These are phyloP conservation scores for Acanthamoeba sp. DNA, from an alignment of 208 protist genomes.

Conservation along the genomic window DNA sequence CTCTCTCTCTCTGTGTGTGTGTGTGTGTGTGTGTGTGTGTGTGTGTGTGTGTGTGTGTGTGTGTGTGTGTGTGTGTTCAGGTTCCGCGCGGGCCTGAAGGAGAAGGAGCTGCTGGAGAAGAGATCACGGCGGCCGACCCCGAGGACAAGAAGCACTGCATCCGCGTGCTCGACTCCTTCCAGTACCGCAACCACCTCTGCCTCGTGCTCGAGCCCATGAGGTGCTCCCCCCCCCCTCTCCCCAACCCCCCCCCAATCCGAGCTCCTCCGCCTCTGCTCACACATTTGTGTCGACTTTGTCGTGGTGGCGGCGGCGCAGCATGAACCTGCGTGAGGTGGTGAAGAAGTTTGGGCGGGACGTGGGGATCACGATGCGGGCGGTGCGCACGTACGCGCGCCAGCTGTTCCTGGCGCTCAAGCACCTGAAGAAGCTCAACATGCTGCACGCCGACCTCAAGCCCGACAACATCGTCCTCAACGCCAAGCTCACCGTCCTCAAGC, in stretches of 20 bases:
- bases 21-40: no score
- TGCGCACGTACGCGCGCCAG: slow-evolving; percentile 22
- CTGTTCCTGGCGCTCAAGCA: slow-evolving; percentile 74
- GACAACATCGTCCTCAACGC: slow-evolving; percentile 92
- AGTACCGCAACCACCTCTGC: slow-evolving; percentile 91
- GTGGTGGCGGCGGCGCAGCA: not conserved
- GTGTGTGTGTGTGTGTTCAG: slow-evolving; percentile 55
- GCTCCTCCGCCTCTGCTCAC: not conserved
- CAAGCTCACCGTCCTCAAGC: slow-evolving; percentile 87
- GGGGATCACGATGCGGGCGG: slow-evolving; percentile 71
- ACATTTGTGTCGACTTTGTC: not conserved
- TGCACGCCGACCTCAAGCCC: slow-evolving; percentile 92
- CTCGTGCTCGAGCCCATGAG: slow-evolving; percentile 90
- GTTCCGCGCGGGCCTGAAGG: slow-evolving; percentile 87
- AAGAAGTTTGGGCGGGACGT: slow-evolving; percentile 85
- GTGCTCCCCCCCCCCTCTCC: slow-evolving; percentile 53
- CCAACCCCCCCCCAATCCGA: not conserved
- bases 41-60: no score
- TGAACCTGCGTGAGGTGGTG: slow-evolving; percentile 89
- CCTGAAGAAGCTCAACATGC: slow-evolving; percentile 84
- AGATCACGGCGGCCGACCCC: slow-evolving; percentile 83
- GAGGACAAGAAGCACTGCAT: slow-evolving; percentile 88
- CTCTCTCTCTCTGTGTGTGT: no score
- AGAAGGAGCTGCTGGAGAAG: slow-evolving; percentile 88
- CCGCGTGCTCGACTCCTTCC: slow-evolving; percentile 87